Conservation (phyloP, 2,329 filamentous ascomycete species). For the Hyphodiscus sp. region DNA sequence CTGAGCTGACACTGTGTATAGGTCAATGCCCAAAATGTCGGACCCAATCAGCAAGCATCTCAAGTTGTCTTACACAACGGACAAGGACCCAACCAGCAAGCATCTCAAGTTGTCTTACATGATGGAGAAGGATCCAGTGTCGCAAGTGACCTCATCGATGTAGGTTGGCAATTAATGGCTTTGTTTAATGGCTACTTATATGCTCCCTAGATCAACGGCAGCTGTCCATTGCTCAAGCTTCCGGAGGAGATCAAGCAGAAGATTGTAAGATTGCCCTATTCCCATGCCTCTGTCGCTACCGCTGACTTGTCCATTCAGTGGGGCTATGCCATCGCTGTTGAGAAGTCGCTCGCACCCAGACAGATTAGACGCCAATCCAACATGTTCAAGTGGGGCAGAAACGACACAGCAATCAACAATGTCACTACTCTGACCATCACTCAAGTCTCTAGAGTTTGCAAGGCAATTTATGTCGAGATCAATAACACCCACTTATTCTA, state of each 20-base stretch:
- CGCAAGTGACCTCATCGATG: neutral
- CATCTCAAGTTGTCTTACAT: neutral
- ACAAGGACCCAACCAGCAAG: neutral
- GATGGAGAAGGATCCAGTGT: neutral
- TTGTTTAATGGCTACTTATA: neutral
- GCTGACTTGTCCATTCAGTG: neutral
- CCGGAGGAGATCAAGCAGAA: constrained; percentile 7
- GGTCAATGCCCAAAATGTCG: no score
- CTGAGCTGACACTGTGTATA: no score
- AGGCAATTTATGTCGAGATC: constrained; percentile 13
- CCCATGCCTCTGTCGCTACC: neutral
- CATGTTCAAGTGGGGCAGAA: constrained; percentile 14
- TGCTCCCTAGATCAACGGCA: neutral
- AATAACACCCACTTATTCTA: constrained; percentile 15
- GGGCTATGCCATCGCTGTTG: constrained; percentile 4
- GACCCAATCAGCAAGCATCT: no score
- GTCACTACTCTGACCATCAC: constrained; percentile 4
- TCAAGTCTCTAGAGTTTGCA: constrained; percentile 9
- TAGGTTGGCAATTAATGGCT: neutral
- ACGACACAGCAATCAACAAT: neutral
- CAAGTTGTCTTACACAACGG: neutral
- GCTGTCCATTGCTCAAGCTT: constrained; percentile 3
- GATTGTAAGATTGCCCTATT: neutral
- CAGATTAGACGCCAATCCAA: constrained; percentile 9
- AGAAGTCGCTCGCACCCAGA: constrained; percentile 6